Conservation (phyloP, 441 rosid species). For the Kokia cookei region DNA sequence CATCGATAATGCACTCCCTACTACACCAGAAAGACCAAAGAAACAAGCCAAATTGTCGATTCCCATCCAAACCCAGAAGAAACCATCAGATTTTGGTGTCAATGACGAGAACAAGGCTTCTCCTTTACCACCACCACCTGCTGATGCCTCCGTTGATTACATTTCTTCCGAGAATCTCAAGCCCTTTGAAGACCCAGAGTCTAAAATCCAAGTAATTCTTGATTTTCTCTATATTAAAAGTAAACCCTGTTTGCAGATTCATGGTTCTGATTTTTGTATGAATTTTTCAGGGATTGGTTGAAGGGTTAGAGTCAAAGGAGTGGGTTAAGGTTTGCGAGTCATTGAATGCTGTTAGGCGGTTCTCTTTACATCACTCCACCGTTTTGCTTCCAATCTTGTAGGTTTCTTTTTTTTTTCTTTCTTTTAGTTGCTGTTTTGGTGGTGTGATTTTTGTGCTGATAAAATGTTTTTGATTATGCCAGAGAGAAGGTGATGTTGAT, state of each 20-base stretch:
- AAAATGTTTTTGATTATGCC: background rate
- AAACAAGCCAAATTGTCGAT: slow-evolving; percentile 47
- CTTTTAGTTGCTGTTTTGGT: background rate
- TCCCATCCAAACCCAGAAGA: slow-evolving; percentile 22
- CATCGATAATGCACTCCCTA: slow-evolving; percentile 71
- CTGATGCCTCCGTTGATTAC: slow-evolving; percentile 56
- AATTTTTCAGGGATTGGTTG: slow-evolving; percentile 41
- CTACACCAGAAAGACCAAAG: slow-evolving; percentile 55
- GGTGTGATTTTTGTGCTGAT: background rate
- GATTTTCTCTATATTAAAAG: background rate
- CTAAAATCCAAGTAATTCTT: slow-evolving; percentile 43
- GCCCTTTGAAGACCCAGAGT: slow-evolving; percentile 54
- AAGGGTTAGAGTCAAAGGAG: slow-evolving; percentile 71
- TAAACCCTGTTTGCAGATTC: background rate
- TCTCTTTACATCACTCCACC: slow-evolving; percentile 59
- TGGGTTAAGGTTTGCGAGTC: slow-evolving; percentile 74
- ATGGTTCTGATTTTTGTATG: background rate
- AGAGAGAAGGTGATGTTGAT: slow-evolving; percentile 71
- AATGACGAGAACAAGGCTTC: slow-evolving; percentile 77
- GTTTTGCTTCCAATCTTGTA: slow-evolving; percentile 70
- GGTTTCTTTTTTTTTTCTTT: slow-evolving; percentile 1
- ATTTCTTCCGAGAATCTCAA: slow-evolving; percentile 59
- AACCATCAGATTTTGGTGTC: slow-evolving; percentile 22
- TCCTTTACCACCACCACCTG: slow-evolving; percentile 24
- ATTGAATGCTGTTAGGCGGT: slow-evolving; percentile 55